Percentiles rank a stretch among this genome's conserved stretches.
Evolutionary conservation across 2,329 filamentous ascomycete species (phyloP).

Genomic region (Xylariaceae sp.): DNA sequence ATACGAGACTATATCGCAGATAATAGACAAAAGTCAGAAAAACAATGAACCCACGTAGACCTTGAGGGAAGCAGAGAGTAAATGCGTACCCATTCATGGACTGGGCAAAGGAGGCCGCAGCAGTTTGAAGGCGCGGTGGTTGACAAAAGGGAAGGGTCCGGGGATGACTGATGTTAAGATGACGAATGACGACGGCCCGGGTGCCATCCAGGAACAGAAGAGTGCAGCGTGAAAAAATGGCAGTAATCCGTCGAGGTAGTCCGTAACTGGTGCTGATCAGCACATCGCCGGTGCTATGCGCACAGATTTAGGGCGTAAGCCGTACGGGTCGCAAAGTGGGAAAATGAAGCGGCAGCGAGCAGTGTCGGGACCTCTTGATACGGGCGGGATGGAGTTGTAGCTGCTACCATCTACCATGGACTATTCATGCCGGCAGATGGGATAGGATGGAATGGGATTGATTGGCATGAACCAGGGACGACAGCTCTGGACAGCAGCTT

Average conservation of each 20-base stretch:
- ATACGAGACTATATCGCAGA: not conserved
- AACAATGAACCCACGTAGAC: not conserved
- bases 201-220: not conserved
- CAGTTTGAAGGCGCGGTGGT: no score
- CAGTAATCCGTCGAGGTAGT: not conserved
- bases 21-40: slow-evolving; percentile 4
- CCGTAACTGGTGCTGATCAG: not conserved
- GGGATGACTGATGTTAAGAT: not conserved
- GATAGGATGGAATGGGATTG: not conserved
- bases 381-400: not conserved
- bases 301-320: not conserved
- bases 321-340: not conserved
- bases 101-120: not conserved
- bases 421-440: not conserved
- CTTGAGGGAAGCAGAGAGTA: not conserved
- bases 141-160: not conserved
- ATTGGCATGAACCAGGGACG: not conserved
- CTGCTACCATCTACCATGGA: not conserved
- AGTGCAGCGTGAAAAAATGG: not conserved
- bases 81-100: not conserved
- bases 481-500: not conserved
- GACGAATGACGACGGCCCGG: not conserved
- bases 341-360: not conserved
- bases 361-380: not conserved
- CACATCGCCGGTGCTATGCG: not conserved